Evolutionary conservation across 768 basidiomycete genomes (phyloP).

Genomic region (Phylloporus scabripes): DNA sequence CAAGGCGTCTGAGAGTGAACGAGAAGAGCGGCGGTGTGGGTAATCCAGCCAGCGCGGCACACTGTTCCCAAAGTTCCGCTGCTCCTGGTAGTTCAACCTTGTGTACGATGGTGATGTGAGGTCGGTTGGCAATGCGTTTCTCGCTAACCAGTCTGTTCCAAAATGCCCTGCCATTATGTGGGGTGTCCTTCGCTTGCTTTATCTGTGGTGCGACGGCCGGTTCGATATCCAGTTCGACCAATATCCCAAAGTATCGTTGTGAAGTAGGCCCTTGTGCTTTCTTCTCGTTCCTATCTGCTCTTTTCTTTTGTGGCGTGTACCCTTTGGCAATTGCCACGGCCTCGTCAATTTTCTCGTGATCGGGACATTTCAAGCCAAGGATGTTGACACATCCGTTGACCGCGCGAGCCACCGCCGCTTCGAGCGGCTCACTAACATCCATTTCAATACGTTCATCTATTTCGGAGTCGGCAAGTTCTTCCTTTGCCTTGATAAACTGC

Average conservation of each 20-base stretch:
- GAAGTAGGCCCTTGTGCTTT: conserved; percentile 17
- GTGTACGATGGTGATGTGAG: conserved; percentile 90
- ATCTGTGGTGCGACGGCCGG: conserved; percentile 43
- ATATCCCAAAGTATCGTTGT: conserved; percentile 73
- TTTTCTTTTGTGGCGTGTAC: conserved; percentile 35
- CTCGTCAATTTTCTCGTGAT: conserved; percentile 48
- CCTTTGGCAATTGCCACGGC: conserved; percentile 34
- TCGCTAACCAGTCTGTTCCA: conserved; percentile 44
- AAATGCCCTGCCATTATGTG: conserved; percentile 34
- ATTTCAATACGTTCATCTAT: conserved; percentile 69
- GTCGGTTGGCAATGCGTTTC: conserved; percentile 48
- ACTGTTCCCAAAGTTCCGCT: conserved; percentile 40
- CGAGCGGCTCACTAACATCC: conserved; percentile 50
- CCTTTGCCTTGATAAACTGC: conserved; percentile 62
- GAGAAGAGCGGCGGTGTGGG: conserved; percentile 48
- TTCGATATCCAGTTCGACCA: conserved; percentile 65
- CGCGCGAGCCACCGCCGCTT: conserved; percentile 51
- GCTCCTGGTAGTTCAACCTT: conserved; percentile 38
- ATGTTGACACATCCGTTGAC: conserved; percentile 52
- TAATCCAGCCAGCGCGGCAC: conserved; percentile 12
- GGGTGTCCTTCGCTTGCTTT: conserved; percentile 26
- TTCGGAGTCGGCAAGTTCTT: conserved; percentile 57
- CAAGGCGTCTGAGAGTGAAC: conserved; percentile 53
- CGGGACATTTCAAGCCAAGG: conserved; percentile 50
- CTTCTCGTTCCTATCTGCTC: conserved; percentile 16